These are phyloP conservation scores for Capsicum chinense DNA, from an alignment of 257 asterid genomes.

Conservation along the genomic window DNA sequence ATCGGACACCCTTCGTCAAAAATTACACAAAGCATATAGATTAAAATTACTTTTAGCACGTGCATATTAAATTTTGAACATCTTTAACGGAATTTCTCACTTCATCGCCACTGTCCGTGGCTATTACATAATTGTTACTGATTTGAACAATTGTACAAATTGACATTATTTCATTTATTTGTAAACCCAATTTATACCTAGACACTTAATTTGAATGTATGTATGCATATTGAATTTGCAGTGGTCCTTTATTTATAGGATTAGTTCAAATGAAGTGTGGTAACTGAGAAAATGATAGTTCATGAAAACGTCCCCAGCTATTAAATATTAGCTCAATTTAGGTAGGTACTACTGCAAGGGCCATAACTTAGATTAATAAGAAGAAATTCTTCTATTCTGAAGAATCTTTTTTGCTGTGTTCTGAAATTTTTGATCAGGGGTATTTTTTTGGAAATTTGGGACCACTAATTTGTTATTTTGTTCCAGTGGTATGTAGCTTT, in stretches of 20 bases:
- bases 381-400: conserved; percentile 34
- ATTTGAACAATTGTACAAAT: conserved; percentile 44
- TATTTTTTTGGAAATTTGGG: conserved; percentile 37
- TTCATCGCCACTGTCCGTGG: too few species aligned
- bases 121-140: not conserved
- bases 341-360: not conserved
- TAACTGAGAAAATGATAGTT: conserved; percentile 28
- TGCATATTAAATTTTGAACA: too few species aligned
- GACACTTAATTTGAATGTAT: not conserved
- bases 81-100: too few species aligned
- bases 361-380: conserved; percentile 13
- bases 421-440: conserved; percentile 19
- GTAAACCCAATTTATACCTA: not conserved
- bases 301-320: conserved; percentile 20
- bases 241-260: not conserved
- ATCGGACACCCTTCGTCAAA: too few species aligned
- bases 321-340: not conserved
- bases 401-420: conserved; percentile 19
- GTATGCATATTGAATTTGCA: not conserved
- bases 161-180: conserved; percentile 37
- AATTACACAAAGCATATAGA: too few species aligned
- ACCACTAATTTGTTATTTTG: conserved; percentile 46
- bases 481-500: conserved; percentile 63
- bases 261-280: not conserved
- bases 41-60: too few species aligned